Evolutionary conservation across 2,329 filamentous ascomycete genomes (phyloP).

Genomic region (Byssochlamys sp.): DNA sequence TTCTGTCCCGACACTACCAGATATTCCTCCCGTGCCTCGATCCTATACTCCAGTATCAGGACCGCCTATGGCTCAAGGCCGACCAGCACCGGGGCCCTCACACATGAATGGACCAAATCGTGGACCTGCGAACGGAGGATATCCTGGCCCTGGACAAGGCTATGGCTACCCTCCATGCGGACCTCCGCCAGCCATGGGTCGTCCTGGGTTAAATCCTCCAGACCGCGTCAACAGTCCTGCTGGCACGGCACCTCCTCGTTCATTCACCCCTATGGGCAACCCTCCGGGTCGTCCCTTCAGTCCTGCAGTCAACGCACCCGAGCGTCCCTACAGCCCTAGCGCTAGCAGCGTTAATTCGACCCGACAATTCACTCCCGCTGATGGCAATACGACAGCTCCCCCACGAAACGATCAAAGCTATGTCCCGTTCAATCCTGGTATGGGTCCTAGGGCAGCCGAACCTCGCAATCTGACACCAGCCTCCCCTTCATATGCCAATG

Average conservation of each 20-base stretch:
- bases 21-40: slow-evolving; percentile 13
- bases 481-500: not conserved
- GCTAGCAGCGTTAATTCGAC: not conserved
- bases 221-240: slow-evolving; percentile 3
- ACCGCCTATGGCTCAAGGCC: slow-evolving; percentile 16
- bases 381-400: slow-evolving; percentile 3
- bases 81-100: slow-evolving; percentile 16
- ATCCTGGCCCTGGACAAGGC: slow-evolving; percentile 15
- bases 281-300: slow-evolving; percentile 7
- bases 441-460: not conserved
- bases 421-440: slow-evolving; percentile 4
- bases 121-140: slow-evolving; percentile 7
- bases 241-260: slow-evolving; percentile 3
- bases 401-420: slow-evolving; percentile 6
- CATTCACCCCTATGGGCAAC: slow-evolving; percentile 6
- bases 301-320: slow-evolving; percentile 1
- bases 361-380: not conserved
- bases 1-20: slow-evolving; percentile 23
- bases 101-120: slow-evolving; percentile 14
- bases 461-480: not conserved
- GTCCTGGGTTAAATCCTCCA: slow-evolving; percentile 4
- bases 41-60: slow-evolving; percentile 16
- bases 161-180: slow-evolving; percentile 9
- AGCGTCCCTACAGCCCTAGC: not conserved
- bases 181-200: slow-evolving; percentile 7